phyloP scores from a whole-genome alignment of 768 basidiomycete genomes.

The Hypholoma fasciculare region DNA sequence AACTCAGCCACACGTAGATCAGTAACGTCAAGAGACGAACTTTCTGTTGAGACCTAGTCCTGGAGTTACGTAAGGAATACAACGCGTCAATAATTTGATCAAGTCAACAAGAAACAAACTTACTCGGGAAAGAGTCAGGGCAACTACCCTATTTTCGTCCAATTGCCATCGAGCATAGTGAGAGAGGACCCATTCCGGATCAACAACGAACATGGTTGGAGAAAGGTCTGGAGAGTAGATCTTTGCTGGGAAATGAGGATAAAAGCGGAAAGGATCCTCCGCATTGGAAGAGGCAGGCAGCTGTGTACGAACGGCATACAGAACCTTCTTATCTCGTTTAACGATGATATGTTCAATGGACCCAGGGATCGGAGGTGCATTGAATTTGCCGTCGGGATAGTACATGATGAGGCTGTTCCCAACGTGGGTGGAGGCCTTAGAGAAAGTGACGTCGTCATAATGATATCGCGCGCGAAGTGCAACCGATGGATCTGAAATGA shows the following conservation, averaged over 20 bases:
- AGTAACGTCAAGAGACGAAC: no score
- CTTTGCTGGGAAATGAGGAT: conserved; percentile 19
- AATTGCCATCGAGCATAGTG: conserved; percentile 20
- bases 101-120: no score
- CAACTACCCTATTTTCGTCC: conserved; percentile 5
- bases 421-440: conserved; percentile 14
- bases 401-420: conserved; percentile 22
- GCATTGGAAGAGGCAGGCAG: background rate
- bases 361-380: conserved; percentile 12
- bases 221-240: conserved; percentile 16
- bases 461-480: conserved; percentile 12
- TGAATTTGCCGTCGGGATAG: conserved; percentile 8
- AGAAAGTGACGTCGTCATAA: conserved; percentile 12
- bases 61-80: no score
- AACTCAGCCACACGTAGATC: no score
- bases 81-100: no score
- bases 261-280: conserved; percentile 15
- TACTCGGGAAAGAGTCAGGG: conserved; percentile 12
- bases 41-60: no score
- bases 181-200: conserved; percentile 16
- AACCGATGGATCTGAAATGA: background rate
- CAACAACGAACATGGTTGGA: conserved; percentile 12
- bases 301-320: conserved; percentile 13
- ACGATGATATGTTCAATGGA: conserved; percentile 18
- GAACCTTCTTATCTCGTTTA: conserved; percentile 1